Percentiles rank a stretch among this genome's conserved stretches.
These are phyloP conservation scores for Vigna trinervia DNA, from an alignment of 306 rosid genomes.

Conservation along the genomic window DNA sequence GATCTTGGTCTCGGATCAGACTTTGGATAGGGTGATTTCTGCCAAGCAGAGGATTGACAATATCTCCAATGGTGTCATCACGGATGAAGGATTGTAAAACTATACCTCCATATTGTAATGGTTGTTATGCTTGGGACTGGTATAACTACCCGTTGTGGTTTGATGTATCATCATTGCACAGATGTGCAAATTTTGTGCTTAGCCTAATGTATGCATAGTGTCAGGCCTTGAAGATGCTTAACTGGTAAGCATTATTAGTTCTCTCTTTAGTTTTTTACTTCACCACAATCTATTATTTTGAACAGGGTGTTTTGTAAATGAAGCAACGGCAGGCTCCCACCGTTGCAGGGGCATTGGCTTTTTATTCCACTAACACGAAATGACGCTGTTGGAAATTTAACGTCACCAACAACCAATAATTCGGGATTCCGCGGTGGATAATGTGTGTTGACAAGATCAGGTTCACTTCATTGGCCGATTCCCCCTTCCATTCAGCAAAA, in stretches of 20 bases:
- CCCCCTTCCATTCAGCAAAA: not conserved
- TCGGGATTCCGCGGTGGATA: not conserved
- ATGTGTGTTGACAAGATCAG: not conserved
- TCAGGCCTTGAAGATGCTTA: slow-evolving; percentile 15
- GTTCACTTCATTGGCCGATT: slow-evolving; percentile 6
- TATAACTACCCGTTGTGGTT: not conserved
- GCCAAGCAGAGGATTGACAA: slow-evolving; percentile 56
- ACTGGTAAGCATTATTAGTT: not conserved
- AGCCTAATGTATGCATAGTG: slow-evolving; percentile 36
- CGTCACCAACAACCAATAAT: not conserved
- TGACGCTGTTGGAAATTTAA: not conserved
- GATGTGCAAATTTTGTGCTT: slow-evolving; percentile 46
- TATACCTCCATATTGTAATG: slow-evolving; percentile 8
- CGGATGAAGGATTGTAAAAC: slow-evolving; percentile 24
- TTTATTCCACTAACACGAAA: not conserved
- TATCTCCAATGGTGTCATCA: slow-evolving; percentile 34
- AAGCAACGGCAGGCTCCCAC: slow-evolving; percentile 22
- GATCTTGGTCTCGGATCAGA: slow-evolving; percentile 79
- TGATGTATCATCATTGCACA: slow-evolving; percentile 25
- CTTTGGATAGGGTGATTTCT: slow-evolving; percentile 83
- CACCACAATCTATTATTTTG: not conserved
- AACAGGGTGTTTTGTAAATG: not conserved
- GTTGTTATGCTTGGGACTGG: slow-evolving; percentile 18
- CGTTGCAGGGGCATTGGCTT: slow-evolving; percentile 2
- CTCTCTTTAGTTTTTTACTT: not conserved